Conservation (phyloP, 768 basidiomycete species). For the Pleurotus giganteus region DNA sequence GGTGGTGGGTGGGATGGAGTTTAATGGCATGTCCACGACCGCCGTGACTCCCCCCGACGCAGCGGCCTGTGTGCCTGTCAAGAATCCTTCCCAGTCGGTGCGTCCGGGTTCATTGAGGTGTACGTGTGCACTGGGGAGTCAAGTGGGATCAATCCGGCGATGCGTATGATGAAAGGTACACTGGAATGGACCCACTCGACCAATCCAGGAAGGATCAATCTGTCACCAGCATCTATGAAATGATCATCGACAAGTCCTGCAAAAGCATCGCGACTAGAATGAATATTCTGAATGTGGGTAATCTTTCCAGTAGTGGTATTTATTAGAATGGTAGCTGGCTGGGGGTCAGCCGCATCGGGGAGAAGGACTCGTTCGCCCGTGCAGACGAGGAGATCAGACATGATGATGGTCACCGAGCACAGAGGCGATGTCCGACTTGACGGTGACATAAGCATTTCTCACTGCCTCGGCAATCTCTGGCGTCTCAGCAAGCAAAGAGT, state of each 20-base stretch:
- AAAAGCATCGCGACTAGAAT: conserved; percentile 28
- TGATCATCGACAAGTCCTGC: conserved; percentile 27
- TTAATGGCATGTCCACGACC: conserved; percentile 96
- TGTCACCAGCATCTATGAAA: conserved; percentile 57
- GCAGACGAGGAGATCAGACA: conserved; percentile 30
- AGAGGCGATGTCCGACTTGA: neutral
- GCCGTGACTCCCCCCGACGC: conserved; percentile 94
- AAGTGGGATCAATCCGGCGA: conserved; percentile 9
- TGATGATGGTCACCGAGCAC: conserved; percentile 21
- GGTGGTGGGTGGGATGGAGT: conserved; percentile 95
- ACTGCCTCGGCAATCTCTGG: neutral
- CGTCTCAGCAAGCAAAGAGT: neutral
- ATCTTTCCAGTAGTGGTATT: conserved; percentile 61
- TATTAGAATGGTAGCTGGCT: conserved; percentile 66
- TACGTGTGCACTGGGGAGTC: conserved; percentile 68
- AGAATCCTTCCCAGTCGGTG: conserved; percentile 93
- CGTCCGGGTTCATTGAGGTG: conserved; percentile 94
- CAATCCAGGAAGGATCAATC: conserved; percentile 70
- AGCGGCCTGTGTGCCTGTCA: conserved; percentile 88
- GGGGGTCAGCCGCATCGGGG: conserved; percentile 42
- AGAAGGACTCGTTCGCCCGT: conserved; percentile 59
- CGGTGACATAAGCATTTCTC: conserved; percentile 9
- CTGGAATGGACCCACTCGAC: conserved; percentile 59
- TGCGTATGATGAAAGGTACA: neutral
- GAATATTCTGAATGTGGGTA: conserved; percentile 37